Conservation (phyloP, 192 early-diverging fungal species). For the Cetraspora pellucida region DNA sequence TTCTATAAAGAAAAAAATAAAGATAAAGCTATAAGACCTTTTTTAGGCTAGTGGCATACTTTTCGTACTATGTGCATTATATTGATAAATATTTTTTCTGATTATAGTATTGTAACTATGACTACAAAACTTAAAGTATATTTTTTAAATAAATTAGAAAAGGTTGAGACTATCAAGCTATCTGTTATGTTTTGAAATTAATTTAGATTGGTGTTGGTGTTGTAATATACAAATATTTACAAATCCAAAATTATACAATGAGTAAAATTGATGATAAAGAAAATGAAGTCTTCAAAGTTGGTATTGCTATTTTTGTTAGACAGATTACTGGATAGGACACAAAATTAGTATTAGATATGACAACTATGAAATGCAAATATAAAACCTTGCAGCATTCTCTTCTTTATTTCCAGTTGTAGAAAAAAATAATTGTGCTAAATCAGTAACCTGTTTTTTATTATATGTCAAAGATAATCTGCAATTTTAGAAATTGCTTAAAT, state of each 20-base stretch:
- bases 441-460: no score
- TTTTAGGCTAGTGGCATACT: conserved; percentile 19
- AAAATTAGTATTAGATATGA: no score
- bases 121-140: neutral
- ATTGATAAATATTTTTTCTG: conserved; percentile 18
- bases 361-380: no score
- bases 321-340: neutral
- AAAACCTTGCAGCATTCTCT: no score
- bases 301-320: conserved; percentile 16
- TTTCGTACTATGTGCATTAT: neutral
- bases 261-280: neutral
- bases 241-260: neutral
- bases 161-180: no score
- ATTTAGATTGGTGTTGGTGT: neutral
- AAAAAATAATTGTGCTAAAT: no score
- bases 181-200: no score
- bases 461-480: no score
- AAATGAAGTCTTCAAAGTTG: conserved; percentile 16
- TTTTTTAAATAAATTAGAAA: conserved; percentile 8
- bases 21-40: neutral
- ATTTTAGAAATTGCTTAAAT: no score
- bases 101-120: conserved; percentile 22
- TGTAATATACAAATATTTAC: conserved; percentile 7
- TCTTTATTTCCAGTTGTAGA: no score
- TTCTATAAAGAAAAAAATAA: conserved; percentile 12